Percentiles rank a stretch among this genome's conserved stretches.
Conservation (phyloP, 495 filamentous ascomycete genomes). For the Penicillium coffeae region DNA sequence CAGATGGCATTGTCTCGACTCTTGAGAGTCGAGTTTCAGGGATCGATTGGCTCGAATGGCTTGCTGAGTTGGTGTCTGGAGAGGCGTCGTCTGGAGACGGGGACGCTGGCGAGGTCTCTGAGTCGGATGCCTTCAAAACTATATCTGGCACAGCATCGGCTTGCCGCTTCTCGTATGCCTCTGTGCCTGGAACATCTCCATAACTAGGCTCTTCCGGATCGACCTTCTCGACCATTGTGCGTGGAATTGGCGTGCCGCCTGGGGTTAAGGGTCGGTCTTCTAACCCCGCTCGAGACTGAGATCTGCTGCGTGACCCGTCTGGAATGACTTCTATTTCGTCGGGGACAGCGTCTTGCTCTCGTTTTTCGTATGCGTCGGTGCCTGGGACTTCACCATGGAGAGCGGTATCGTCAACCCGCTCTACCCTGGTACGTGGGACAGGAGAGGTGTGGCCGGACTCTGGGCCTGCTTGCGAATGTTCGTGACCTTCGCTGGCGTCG, state of each 20-base stretch:
- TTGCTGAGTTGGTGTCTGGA: conserved; percentile 12
- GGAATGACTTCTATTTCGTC: conserved; percentile 62
- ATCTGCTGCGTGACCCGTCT: conserved; percentile 50
- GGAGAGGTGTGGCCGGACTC: conserved; percentile 47
- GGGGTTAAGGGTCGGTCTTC: conserved; percentile 43
- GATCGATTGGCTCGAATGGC: conserved; percentile 25
- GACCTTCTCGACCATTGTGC: conserved; percentile 78
- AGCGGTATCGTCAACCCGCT: conserved; percentile 55
- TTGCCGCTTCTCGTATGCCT: conserved; percentile 67
- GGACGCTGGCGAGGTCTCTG: conserved; percentile 16
- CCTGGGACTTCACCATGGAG: conserved; percentile 61
- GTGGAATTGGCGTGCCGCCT: conserved; percentile 65
- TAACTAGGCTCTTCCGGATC: conserved; percentile 62
- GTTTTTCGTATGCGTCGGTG: conserved; percentile 55
- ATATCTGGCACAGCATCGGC: conserved; percentile 83
- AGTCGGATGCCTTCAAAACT: conserved; percentile 38
- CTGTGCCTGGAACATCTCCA: conserved; percentile 84
- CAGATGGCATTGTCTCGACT: conserved; percentile 35
- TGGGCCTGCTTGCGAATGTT: conserved; percentile 29
- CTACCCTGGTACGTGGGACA: conserved; percentile 59
- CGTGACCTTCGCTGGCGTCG: conserved; percentile 72
- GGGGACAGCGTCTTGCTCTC: conserved; percentile 59
- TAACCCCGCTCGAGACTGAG: conserved; percentile 36
- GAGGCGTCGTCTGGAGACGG: conserved; percentile 16
- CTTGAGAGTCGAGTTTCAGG: conserved; percentile 45